Conservation (phyloP, 768 basidiomycete species). For the Exsudoporus frostii region DNA sequence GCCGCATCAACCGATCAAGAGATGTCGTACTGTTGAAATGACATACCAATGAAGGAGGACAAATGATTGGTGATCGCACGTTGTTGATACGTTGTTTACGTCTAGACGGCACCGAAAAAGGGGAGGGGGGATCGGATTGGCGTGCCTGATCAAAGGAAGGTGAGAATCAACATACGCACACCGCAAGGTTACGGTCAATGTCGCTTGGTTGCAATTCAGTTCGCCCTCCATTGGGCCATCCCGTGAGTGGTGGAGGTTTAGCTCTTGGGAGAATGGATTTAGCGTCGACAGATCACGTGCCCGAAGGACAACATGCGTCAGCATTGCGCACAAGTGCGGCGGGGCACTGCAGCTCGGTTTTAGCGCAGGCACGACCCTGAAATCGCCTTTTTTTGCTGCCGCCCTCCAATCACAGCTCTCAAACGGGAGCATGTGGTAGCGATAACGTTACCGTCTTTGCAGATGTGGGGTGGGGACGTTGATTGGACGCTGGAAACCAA, state of each 20-base stretch:
- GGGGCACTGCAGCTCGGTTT: neutral
- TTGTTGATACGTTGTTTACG: slow-evolving; percentile 26
- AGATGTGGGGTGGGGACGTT: slow-evolving; percentile 4
- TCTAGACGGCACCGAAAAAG: slow-evolving; percentile 35
- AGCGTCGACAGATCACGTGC: slow-evolving; percentile 23
- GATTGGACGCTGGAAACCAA: slow-evolving; percentile 5
- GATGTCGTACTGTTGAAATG: slow-evolving; percentile 26
- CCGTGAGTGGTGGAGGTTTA: slow-evolving; percentile 14
- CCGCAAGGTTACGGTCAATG: slow-evolving; percentile 14
- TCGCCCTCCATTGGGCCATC: neutral
- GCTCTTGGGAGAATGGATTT: neutral
- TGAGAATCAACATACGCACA: slow-evolving; percentile 21
- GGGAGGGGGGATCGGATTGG: slow-evolving; percentile 15
- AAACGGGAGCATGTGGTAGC: neutral
- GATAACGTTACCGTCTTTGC: neutral
- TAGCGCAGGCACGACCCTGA: neutral
- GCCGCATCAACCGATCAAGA: slow-evolving; percentile 24
- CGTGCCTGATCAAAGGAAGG: slow-evolving; percentile 29
- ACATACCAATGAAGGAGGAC: slow-evolving; percentile 15
- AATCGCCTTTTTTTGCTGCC: neutral
- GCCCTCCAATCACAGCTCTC: neutral
- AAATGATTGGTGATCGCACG: slow-evolving; percentile 28
- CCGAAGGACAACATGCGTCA: slow-evolving; percentile 13
- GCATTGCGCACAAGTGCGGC: neutral
- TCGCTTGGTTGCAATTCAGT: slow-evolving; percentile 16